Evolutionary conservation across 768 basidiomycete genomes (phyloP), one percentile per base, ranked within the genome.

Genomic region (Lyophyllum shimeji): DNA sequence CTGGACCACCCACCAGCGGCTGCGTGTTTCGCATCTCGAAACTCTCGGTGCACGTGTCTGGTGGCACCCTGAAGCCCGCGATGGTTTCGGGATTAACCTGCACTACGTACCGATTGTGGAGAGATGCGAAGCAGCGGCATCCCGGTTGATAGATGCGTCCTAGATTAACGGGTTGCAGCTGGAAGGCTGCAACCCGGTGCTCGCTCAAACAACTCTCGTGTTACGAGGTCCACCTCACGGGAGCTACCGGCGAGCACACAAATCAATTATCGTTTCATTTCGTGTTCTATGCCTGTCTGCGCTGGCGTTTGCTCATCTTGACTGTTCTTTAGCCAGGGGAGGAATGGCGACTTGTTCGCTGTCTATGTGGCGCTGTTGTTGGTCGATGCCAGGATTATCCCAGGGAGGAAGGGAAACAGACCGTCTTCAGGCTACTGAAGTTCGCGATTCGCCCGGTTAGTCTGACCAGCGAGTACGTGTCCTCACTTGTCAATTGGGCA

Each of bases 91-190:
- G 66, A 39, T 49, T 62, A 53, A 48, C 18, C 45, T 59, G 49
- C 46, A 39, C 61, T 47, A 50, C 60, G 64, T 57, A 59, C 55
- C 59, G 49, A 62, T 63, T 55, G 67, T 59, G 58, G 57, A 56
- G 46, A 64, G 60, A 47, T 27, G 52, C 47, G 58, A 58, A 65
- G 63, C 63, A 59, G 67, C 70, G 69, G 74, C 68, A 73, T 72
- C 74, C 81, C 80, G 90, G 89, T 89, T 86, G 95, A 98, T 98
- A 95, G 88, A 90, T 74, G 61, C 81, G 90, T 92, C 95, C 95
- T 68, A 97, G 65, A 96, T 74, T 45, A 75, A 88, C 42, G 58
- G 62, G 52, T 39, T 29, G 59, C 50, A 37, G 53, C 54, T 48
- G 15, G 13, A 34, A 62, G 48, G 52, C 58, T 55, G 58, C 55